A percentile compares a stretch with the other conserved stretches of the same genome.
These are phyloP conservation scores for Tuber magnatum DNA, from an alignment of 495 filamentous ascomycete genomes.

Conservation along the genomic window DNA sequence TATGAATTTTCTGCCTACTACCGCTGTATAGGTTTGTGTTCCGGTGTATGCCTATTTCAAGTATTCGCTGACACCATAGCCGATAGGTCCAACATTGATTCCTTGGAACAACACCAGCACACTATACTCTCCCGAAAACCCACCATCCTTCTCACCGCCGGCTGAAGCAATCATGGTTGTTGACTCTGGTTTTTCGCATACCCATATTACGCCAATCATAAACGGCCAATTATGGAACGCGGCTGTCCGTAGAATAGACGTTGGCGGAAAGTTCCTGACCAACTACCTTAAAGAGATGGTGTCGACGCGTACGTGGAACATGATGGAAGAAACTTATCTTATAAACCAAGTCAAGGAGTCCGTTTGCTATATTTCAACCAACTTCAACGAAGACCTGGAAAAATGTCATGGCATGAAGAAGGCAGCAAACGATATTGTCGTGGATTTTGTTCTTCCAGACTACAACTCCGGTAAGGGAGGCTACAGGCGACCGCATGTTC, in stretches of 20 bases:
- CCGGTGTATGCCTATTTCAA: conserved; percentile 11
- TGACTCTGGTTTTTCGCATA: conserved; percentile 89
- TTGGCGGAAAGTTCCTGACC: conserved; percentile 91
- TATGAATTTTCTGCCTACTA: conserved; percentile 88
- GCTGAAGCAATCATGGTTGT: conserved; percentile 78
- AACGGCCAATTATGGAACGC: conserved; percentile 71
- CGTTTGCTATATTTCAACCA: conserved; percentile 70
- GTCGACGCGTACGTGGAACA: conserved; percentile 84
- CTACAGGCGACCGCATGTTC: conserved; percentile 67
- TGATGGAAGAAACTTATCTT: conserved; percentile 84
- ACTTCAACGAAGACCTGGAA: conserved; percentile 76
- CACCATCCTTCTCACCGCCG: conserved; percentile 50
- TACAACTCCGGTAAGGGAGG: conserved; percentile 71
- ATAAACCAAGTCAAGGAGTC: conserved; percentile 95
- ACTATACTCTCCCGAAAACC: conserved; percentile 48
- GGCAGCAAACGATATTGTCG: conserved; percentile 65
- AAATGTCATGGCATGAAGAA: conserved; percentile 40
- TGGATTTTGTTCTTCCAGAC: conserved; percentile 90
- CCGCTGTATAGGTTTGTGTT: conserved; percentile 59
- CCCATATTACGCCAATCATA: conserved; percentile 81
- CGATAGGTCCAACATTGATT: conserved; percentile 63
- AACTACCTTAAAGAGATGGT: conserved; percentile 87
- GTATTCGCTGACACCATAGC: conserved; percentile 5
- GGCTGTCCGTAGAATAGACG: conserved; percentile 75
- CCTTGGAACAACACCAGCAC: conserved; percentile 72